phyloP scores from a whole-genome alignment of 345 rosid species.

The Kandelia obovata region DNA sequence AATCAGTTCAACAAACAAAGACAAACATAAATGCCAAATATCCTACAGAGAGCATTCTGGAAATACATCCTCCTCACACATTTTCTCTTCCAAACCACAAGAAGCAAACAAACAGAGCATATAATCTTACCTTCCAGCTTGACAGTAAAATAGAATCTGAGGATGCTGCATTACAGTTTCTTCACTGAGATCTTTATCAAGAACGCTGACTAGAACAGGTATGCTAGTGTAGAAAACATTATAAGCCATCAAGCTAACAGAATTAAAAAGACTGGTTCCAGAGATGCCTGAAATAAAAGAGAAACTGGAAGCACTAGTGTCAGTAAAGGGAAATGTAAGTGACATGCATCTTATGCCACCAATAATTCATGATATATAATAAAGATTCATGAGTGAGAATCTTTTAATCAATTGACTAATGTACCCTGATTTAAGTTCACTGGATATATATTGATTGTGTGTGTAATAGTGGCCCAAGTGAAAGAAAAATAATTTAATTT shows the following conservation, averaged over 20 bases:
- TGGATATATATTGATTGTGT: no score
- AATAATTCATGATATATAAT: no score
- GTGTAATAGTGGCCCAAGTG: no score
- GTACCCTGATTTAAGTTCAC: no score
- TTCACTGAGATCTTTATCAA: slow-evolving; percentile 97
- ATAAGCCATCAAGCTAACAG: slow-evolving; percentile 97
- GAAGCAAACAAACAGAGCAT: not conserved
- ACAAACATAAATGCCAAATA: slow-evolving; percentile 2
- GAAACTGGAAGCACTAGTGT: slow-evolving; percentile 59
- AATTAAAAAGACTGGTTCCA: slow-evolving; percentile 97
- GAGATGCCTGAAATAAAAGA: slow-evolving; percentile 99
- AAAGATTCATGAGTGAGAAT: no score
- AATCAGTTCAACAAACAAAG: slow-evolving; percentile 10
- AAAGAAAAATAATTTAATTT: no score
- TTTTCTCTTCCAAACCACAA: not conserved
- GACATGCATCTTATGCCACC: not conserved
- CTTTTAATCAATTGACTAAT: no score
- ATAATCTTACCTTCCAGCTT: slow-evolving; percentile 84
- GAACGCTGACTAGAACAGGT: slow-evolving; percentile 87
- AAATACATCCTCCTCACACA: slow-evolving; percentile 6
- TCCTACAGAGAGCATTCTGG: not conserved
- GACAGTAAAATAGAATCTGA: slow-evolving; percentile 94
- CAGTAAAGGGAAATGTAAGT: slow-evolving; percentile 29
- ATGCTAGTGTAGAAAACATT: slow-evolving; percentile 95
- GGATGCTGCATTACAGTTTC: slow-evolving; percentile 96